Evolutionary conservation across 1,284 basidiomycete genomes (phyloP).

Genomic region (Trichosporon inkin): DNA sequence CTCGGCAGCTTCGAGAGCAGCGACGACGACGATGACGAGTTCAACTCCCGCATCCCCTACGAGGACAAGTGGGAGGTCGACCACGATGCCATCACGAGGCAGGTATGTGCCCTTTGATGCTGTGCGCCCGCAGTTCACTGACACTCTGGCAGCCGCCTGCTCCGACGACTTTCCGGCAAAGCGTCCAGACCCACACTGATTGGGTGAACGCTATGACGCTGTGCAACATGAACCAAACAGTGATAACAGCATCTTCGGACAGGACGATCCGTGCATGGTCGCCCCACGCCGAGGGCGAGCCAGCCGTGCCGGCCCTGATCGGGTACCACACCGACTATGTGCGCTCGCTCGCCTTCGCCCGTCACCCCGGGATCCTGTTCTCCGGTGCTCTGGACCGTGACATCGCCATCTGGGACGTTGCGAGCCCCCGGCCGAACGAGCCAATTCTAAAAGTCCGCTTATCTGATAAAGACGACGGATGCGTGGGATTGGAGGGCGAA

Average conservation of each 20-base stretch:
- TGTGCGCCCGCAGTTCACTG: too few relatives aligned
- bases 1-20: constrained; percentile 50
- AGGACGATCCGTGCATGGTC: constrained; percentile 92
- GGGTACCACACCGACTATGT: constrained; percentile 93
- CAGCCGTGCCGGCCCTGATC: constrained; percentile 60
- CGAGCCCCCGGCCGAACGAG: constrained; percentile 48
- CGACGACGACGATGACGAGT: constrained; percentile 53
- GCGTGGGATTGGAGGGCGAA: constrained; percentile 42
- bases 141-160: constrained; percentile 25
- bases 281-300: constrained; percentile 63
- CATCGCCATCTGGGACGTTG: constrained; percentile 92
- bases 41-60: constrained; percentile 54
- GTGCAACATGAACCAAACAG: constrained; percentile 89
- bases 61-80: constrained; percentile 79
- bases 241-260: constrained; percentile 92
- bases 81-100: constrained; percentile 27
- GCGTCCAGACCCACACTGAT: constrained; percentile 79
- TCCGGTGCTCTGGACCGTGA: constrained; percentile 92
- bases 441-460: constrained; percentile 46
- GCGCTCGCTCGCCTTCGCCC: constrained; percentile 75
- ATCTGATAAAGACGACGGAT: constrained; percentile 39
- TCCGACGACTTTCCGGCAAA: constrained; percentile 64
- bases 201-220: constrained; percentile 96
- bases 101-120: constrained; percentile 20
- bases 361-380: constrained; percentile 75